Evolutionary conservation across 208 protist genomes (phyloP).

Genomic region (Leishmania aethiopica): DNA sequence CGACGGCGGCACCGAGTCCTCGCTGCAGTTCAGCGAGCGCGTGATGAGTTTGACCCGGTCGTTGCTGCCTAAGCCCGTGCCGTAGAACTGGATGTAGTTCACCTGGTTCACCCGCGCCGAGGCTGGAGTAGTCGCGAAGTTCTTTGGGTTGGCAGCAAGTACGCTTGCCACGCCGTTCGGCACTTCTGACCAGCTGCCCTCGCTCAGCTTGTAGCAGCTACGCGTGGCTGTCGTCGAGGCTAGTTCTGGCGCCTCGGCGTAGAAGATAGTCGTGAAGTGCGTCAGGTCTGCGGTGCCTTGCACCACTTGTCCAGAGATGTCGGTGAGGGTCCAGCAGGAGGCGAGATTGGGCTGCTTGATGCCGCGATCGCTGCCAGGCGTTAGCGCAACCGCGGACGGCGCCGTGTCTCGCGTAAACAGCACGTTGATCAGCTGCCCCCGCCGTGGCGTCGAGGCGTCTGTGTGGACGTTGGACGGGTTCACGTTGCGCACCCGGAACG

Average conservation of each 20-base stretch:
- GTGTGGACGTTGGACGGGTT: slow-evolving; percentile 63
- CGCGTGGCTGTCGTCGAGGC: slow-evolving; percentile 38
- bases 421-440: slow-evolving; percentile 78
- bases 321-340: slow-evolving; percentile 73
- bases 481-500: slow-evolving; percentile 45
- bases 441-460: slow-evolving; percentile 42
- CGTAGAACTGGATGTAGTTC: slow-evolving; percentile 66
- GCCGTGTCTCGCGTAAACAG: slow-evolving; percentile 58
- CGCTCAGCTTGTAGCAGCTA: slow-evolving; percentile 67
- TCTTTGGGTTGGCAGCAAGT: slow-evolving; percentile 73
- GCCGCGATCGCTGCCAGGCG: slow-evolving; percentile 65
- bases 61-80: slow-evolving; percentile 44
- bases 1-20: slow-evolving; percentile 52
- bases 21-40: slow-evolving; percentile 63
- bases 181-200: slow-evolving; percentile 75
- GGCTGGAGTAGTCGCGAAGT: slow-evolving; percentile 58
- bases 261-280: slow-evolving; percentile 57
- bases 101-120: slow-evolving; percentile 47
- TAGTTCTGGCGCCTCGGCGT: slow-evolving; percentile 46
- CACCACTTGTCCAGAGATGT: slow-evolving; percentile 46
- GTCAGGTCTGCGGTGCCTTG: slow-evolving; percentile 57
- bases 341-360: slow-evolving; percentile 47
- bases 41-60: slow-evolving; percentile 84
- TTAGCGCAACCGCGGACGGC: slow-evolving; percentile 38
- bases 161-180: slow-evolving; percentile 50